Percentiles rank a stretch among this genome's conserved stretches.
phyloP scores from a whole-genome alignment of 495 filamentous ascomycete species.

The Aspergillus saccharolyticus region DNA sequence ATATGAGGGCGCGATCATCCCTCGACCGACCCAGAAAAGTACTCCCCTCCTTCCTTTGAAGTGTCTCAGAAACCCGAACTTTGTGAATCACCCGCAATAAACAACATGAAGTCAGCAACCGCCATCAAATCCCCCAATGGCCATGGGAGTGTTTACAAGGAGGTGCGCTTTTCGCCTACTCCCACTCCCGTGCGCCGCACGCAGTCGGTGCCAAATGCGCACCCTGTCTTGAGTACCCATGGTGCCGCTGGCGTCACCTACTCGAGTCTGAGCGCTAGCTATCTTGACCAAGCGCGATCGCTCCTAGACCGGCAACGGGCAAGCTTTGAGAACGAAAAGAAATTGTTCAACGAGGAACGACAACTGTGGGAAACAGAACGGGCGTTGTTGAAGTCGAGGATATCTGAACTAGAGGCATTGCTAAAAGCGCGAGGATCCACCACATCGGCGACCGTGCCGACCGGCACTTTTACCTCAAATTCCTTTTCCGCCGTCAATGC shows the following conservation, averaged over 20 bases:
- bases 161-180: constrained; percentile 45
- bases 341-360: constrained; percentile 38
- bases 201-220: constrained; percentile 33
- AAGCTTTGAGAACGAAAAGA: constrained; percentile 35
- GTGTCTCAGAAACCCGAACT: constrained; percentile 1
- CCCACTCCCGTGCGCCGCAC: constrained; percentile 37
- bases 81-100: neutral
- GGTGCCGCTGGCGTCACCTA: constrained; percentile 12
- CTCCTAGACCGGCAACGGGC: constrained; percentile 39
- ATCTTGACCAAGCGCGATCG: constrained; percentile 38
- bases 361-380: constrained; percentile 41
- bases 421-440: constrained; percentile 20
- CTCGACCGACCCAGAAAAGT: constrained; percentile 4
- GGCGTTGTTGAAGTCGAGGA: constrained; percentile 31
- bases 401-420: constrained; percentile 35
- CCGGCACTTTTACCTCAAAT: constrained; percentile 8
- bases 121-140: constrained; percentile 28
- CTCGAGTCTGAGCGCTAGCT: constrained; percentile 25
- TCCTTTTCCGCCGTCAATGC: constrained; percentile 1
- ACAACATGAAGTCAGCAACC: constrained; percentile 29
- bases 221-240: constrained; percentile 25
- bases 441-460: constrained; percentile 6
- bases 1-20: constrained; percentile 12
- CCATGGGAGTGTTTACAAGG: constrained; percentile 42
- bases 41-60: constrained; percentile 1